Conservation (phyloP, 768 basidiomycete species). For the Boletus fagicola region DNA sequence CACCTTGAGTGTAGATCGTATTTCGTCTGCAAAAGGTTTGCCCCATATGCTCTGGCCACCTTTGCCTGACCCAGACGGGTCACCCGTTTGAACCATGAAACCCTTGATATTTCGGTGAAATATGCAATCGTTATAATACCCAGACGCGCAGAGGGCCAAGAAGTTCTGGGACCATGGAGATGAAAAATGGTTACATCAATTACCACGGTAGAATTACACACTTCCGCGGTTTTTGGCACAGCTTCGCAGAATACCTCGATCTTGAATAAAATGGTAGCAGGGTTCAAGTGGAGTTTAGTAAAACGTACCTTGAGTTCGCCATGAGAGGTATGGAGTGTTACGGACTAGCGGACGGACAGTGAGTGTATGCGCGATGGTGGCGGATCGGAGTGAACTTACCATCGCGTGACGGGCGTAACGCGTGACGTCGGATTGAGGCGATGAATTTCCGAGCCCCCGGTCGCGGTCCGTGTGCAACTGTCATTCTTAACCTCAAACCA, state of each 20-base stretch:
- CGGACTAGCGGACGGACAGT: slow-evolving; percentile 55
- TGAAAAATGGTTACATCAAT: not conserved
- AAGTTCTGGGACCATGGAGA: slow-evolving; percentile 67
- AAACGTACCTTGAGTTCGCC: slow-evolving; percentile 85
- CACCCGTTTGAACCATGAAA: slow-evolving; percentile 95
- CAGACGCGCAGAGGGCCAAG: slow-evolving; percentile 87
- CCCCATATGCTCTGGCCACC: slow-evolving; percentile 98
- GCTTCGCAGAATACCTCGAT: slow-evolving; percentile 98
- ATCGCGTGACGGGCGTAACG: slow-evolving; percentile 31
- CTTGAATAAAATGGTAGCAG: slow-evolving; percentile 39
- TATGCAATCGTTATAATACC: slow-evolving; percentile 77
- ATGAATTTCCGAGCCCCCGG: not conserved
- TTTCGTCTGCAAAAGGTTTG: slow-evolving; percentile 85
- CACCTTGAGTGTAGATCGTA: slow-evolving; percentile 92
- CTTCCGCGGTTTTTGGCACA: slow-evolving; percentile 93
- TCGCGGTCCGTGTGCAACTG: not conserved
- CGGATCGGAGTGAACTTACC: slow-evolving; percentile 26
- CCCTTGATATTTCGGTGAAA: slow-evolving; percentile 95
- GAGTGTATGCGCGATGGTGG: slow-evolving; percentile 24
- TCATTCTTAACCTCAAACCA: slow-evolving; percentile 32
- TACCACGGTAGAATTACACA: slow-evolving; percentile 29
- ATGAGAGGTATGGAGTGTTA: slow-evolving; percentile 90
- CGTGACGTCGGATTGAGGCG: slow-evolving; percentile 14
- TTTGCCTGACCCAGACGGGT: slow-evolving; percentile 88
- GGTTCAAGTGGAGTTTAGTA: not conserved